Evolutionary conservation across 2,329 filamentous ascomycete genomes (phyloP), one percentile per base, ranked within the genome.

Genomic region (Gliomastix tumulicola): DNA sequence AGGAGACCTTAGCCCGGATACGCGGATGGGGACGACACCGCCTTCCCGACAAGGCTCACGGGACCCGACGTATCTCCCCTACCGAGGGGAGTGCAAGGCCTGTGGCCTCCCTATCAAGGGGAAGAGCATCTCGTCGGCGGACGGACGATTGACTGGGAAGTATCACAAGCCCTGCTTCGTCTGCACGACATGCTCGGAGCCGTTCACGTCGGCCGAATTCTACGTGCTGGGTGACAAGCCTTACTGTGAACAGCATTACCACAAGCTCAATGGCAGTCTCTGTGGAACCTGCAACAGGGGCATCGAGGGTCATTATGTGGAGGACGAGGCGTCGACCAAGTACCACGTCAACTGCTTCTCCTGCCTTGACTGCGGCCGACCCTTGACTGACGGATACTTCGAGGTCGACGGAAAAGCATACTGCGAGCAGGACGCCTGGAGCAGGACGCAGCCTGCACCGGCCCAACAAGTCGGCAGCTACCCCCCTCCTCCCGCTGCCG

Each of bases 161-260:
- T 98, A 95, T 59, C 92, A 98, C 69, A 94, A 94, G 58, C 76
- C 83, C 5, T 98, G 90, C 58, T 97, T 98, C 55, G 85, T 90
- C 10, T 98, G 92, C 69, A 76, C 79, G 5, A 88, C 84, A 2
- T 98, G 92, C 65, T 68, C 70, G 10, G 73, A 80, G 37, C 82
- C 88, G 1, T 98, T 97, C 54, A 69, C 80, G 16, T 94, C 88
- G 0, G 76, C 87, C 2, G 88, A 92, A 41, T 97, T 97, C 50
- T 98, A 98, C 56, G 89, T 98, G 10, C 76, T 88, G 41, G 65
- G 84, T 45, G 88, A 98, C 60, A 73, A 79, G 41, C 92, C 92
- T 1, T 96, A 90, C 62, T 97, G 92, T 60, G 83, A 88, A 47
- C 79, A 82, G 34, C 88, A 97, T 60, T 98, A 97, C 56, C 92